Percentiles rank a stretch among this genome's conserved stretches.
Conservation (phyloP, 2,329 filamentous ascomycete species). For the Sphaerulina musiva region DNA sequence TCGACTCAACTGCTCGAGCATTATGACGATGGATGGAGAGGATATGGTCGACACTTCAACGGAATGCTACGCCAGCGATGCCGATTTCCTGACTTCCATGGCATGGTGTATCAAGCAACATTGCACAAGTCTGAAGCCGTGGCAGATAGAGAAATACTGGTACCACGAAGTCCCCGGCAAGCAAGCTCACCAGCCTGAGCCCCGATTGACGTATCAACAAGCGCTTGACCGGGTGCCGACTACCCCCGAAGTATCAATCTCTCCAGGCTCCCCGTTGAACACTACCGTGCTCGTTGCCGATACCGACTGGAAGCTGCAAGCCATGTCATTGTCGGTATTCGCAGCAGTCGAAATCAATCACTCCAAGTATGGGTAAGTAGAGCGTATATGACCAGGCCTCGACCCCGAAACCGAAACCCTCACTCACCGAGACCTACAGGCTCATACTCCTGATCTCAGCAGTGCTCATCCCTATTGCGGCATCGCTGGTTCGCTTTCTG, state of each 20-base stretch:
- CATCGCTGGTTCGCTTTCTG: constrained; percentile 17
- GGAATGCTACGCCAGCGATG: constrained; percentile 30
- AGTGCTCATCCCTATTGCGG: constrained; percentile 16
- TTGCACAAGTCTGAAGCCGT: constrained; percentile 22
- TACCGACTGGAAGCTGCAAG: constrained; percentile 26
- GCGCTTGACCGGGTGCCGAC: constrained; percentile 24
- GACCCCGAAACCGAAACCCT: not conserved
- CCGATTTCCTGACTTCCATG: constrained; percentile 27
- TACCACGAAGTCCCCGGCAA: constrained; percentile 17
- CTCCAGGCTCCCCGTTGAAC: constrained; percentile 21
- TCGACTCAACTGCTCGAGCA: constrained; percentile 12
- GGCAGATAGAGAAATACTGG: constrained; percentile 31
- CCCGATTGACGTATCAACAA: constrained; percentile 24
- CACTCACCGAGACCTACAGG: constrained; percentile 8
- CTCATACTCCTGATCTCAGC: constrained; percentile 21
- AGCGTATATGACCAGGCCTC: not conserved
- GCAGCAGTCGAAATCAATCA: constrained; percentile 26
- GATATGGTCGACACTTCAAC: constrained; percentile 14
- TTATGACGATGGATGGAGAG: constrained; percentile 11
- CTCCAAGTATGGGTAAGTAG: constrained; percentile 30
- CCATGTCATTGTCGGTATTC: constrained; percentile 26
- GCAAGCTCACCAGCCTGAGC: constrained; percentile 13
- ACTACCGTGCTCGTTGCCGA: constrained; percentile 31
- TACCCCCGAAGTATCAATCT: constrained; percentile 18
- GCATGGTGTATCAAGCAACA: constrained; percentile 28